Percentiles rank a stretch among this genome's conserved stretches.
Evolutionary conservation across 1,284 basidiomycete genomes (phyloP).

Genomic region (Hypsizygus ulmarius): DNA sequence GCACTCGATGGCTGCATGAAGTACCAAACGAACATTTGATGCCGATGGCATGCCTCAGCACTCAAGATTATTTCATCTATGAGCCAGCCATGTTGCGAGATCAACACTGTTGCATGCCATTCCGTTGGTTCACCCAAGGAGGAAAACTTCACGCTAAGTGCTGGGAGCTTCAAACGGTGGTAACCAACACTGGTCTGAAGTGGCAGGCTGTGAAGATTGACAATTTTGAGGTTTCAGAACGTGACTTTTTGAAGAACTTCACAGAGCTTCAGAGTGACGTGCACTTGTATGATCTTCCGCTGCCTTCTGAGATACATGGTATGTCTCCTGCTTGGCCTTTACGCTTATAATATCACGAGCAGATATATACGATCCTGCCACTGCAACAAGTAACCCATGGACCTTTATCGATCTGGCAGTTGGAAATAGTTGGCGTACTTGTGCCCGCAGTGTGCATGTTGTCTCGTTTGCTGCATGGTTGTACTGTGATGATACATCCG

Average conservation of each 20-base stretch:
- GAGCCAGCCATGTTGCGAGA: conserved; percentile 27
- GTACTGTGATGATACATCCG: conserved; percentile 45
- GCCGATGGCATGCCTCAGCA: conserved; percentile 27
- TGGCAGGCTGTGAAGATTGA: conserved; percentile 19
- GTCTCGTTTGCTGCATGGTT: conserved; percentile 34
- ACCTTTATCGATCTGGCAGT: conserved; percentile 15
- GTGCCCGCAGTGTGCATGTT: conserved; percentile 22
- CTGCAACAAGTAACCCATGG: conserved; percentile 17
- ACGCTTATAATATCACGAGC: not conserved
- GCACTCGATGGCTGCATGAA: conserved; percentile 26
- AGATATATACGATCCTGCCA: too few relatives aligned
- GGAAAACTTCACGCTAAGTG: conserved; percentile 15
- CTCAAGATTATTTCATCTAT: conserved; percentile 30
- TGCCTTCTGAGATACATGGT: conserved; percentile 17
- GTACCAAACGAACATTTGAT: conserved; percentile 19
- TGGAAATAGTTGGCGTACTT: conserved; percentile 23
- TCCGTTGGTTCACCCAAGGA: conserved; percentile 29
- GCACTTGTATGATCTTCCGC: conserved; percentile 7
- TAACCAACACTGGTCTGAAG: not conserved
- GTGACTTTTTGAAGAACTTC: conserved; percentile 17
- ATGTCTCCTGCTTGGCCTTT: not conserved
- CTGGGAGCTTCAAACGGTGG: conserved; percentile 16
- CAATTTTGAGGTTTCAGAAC: conserved; percentile 9
- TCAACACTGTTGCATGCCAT: conserved; percentile 23
- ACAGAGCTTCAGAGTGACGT: conserved; percentile 9